A percentile compares a stretch with the other conserved stretches of the same genome.
phyloP scores from a whole-genome alignment of 2,329 filamentous ascomycete species.

The Pseudocercospora musae region DNA sequence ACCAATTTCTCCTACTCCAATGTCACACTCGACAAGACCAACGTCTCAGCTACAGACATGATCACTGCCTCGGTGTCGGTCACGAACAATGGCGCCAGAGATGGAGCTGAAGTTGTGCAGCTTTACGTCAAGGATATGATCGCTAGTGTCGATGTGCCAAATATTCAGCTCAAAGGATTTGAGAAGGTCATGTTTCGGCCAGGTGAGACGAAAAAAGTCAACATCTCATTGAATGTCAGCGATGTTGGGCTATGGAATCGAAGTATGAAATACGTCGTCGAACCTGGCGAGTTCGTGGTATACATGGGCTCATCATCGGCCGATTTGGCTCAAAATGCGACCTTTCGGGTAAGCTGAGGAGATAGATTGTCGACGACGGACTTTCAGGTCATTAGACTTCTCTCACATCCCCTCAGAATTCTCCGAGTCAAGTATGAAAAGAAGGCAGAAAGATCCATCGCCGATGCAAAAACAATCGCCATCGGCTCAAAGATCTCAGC shows the following conservation, averaged over 20 bases:
- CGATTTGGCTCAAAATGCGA: slow-evolving; percentile 56
- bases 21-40: slow-evolving; percentile 12
- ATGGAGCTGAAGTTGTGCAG: slow-evolving; percentile 55
- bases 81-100: slow-evolving; percentile 58
- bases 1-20: slow-evolving; percentile 42
- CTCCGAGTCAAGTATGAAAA: neutral
- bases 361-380: neutral
- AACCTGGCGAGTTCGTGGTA: slow-evolving; percentile 65
- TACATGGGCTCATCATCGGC: slow-evolving; percentile 58
- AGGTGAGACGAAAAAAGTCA: slow-evolving; percentile 20
- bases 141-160: slow-evolving; percentile 49
- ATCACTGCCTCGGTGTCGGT: slow-evolving; percentile 62
- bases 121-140: slow-evolving; percentile 48
- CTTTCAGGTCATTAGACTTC: neutral
- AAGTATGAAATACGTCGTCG: slow-evolving; percentile 69
- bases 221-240: slow-evolving; percentile 45
- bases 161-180: slow-evolving; percentile 41
- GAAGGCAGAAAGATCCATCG: neutral
- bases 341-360: slow-evolving; percentile 48
- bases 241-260: slow-evolving; percentile 57
- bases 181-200: slow-evolving; percentile 36
- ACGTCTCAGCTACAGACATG: slow-evolving; percentile 37
- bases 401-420: neutral
- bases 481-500: too few relatives aligned
- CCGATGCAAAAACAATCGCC: too few relatives aligned